phyloP scores from a whole-genome alignment of 1,284 basidiomycete species.

The Apiotrichum brassicae region DNA sequence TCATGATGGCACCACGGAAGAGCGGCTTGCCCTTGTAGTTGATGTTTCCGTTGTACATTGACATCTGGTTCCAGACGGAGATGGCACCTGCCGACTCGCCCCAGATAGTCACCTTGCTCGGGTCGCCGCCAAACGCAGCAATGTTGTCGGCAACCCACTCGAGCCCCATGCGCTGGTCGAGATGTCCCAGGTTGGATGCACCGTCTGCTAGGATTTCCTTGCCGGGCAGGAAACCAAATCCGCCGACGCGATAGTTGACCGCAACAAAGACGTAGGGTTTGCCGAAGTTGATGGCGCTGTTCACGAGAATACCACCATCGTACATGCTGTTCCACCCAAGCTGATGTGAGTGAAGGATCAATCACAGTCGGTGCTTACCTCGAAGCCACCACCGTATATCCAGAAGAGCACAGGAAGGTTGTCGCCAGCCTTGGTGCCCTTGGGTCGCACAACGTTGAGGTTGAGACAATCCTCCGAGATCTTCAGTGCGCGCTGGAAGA shows the following conservation, averaged over 20 bases:
- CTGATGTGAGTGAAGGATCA: background rate
- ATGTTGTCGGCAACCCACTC: constrained; percentile 41
- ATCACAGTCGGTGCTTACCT: background rate
- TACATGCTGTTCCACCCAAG: constrained; percentile 19
- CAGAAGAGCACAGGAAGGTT: constrained; percentile 34
- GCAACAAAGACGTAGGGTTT: constrained; percentile 55
- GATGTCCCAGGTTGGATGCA: constrained; percentile 53
- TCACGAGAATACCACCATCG: constrained; percentile 11
- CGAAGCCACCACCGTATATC: constrained; percentile 32
- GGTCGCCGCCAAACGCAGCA: constrained; percentile 40
- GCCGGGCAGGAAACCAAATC: constrained; percentile 48
- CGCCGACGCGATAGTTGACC: constrained; percentile 54
- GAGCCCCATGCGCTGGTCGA: constrained; percentile 34
- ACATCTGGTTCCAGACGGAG: constrained; percentile 47
- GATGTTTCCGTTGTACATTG: constrained; percentile 52
- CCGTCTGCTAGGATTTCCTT: constrained; percentile 51
- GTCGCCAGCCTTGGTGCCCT: constrained; percentile 15
- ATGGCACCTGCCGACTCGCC: constrained; percentile 57
- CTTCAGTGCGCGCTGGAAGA: constrained; percentile 8
- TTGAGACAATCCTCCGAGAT: constrained; percentile 24
- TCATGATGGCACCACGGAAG: constrained; percentile 41
- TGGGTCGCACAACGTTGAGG: constrained; percentile 22
- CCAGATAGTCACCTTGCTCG: constrained; percentile 46
- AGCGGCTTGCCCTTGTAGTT: constrained; percentile 46
- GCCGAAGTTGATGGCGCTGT: constrained; percentile 4